phyloP scores from a whole-genome alignment of 371 early-diverging fungal species.

The Mucor circinelloides region DNA sequence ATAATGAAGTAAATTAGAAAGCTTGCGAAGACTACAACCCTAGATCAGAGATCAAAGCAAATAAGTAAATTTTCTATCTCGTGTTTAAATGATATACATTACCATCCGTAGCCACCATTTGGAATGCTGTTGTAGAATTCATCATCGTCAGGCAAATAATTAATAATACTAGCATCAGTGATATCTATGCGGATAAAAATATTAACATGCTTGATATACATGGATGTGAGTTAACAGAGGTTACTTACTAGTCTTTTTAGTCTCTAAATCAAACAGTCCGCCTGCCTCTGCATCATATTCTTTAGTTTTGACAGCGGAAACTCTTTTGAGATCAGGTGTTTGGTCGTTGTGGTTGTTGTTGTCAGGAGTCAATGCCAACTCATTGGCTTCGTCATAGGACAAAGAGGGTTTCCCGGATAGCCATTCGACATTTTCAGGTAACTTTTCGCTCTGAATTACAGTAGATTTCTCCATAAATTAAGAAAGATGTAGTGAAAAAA shows the following conservation, averaged over 20 bases:
- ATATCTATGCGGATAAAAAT: conserved; percentile 9
- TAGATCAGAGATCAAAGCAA: conserved; percentile 5
- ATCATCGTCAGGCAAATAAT: conserved; percentile 16
- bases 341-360: not conserved
- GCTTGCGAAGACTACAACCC: conserved; percentile 38
- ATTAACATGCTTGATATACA: not conserved
- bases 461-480: too few species aligned
- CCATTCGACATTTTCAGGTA: not conserved
- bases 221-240: not conserved
- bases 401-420: not conserved
- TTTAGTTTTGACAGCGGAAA: conserved; percentile 13
- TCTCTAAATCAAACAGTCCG: conserved; percentile 6
- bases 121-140: conserved; percentile 31
- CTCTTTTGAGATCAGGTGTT: conserved; percentile 1
- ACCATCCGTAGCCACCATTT: conserved; percentile 49
- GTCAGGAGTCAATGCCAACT: conserved; percentile 16
- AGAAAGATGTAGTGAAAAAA: too few species aligned
- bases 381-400: conserved; percentile 16
- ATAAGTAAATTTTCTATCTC: not conserved
- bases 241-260: conserved; percentile 13
- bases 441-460: too few species aligned
- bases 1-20: conserved; percentile 41
- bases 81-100: not conserved
- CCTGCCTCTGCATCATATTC: conserved; percentile 20
- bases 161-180: conserved; percentile 38